Evolutionary conservation across 1,139 yeast genomes (phyloP).

Genomic region (Suhomyces ambrosiae): DNA sequence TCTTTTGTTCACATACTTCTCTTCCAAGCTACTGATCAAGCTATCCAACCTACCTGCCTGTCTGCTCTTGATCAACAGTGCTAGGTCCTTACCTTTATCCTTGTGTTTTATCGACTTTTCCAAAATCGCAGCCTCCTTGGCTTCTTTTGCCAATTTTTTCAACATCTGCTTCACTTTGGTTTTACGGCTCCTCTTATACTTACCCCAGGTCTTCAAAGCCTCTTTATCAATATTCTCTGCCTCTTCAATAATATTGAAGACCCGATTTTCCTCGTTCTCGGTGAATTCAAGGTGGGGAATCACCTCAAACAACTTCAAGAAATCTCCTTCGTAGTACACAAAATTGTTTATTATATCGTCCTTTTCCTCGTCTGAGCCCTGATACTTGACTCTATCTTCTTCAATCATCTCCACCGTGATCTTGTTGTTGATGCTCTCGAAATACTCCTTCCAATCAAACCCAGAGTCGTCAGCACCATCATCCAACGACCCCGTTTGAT

Average conservation of each 20-base stretch:
- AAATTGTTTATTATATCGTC: conserved; percentile 65
- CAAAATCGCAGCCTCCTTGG: conserved; percentile 66
- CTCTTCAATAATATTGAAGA: conserved; percentile 51
- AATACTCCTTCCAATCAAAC: conserved; percentile 67
- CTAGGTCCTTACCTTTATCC: conserved; percentile 43
- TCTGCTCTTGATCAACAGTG: conserved; percentile 51
- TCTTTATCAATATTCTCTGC: conserved; percentile 31
- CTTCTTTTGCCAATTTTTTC: conserved; percentile 57
- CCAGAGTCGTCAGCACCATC: conserved; percentile 46
- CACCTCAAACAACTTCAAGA: conserved; percentile 66
- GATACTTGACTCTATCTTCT: conserved; percentile 66
- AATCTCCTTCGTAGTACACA: conserved; percentile 65
- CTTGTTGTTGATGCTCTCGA: conserved; percentile 56
- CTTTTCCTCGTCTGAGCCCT: conserved; percentile 65
- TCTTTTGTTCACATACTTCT: conserved; percentile 51
- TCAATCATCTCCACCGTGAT: conserved; percentile 76
- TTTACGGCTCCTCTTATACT: conserved; percentile 51
- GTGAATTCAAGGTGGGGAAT: conserved; percentile 75
- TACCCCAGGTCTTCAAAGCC: conserved; percentile 49
- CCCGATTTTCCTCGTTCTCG: conserved; percentile 61
- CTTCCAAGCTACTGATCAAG: conserved; percentile 53
- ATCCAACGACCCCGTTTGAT: conserved; percentile 65
- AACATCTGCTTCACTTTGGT: conserved; percentile 48
- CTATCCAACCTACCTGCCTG: conserved; percentile 47
- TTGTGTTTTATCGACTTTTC: conserved; percentile 52